Evolutionary conservation across 108 stramenopile genomes (phyloP), one percentile per base, ranked within the genome.

Genomic region (Aurantiochytrium sp.): DNA sequence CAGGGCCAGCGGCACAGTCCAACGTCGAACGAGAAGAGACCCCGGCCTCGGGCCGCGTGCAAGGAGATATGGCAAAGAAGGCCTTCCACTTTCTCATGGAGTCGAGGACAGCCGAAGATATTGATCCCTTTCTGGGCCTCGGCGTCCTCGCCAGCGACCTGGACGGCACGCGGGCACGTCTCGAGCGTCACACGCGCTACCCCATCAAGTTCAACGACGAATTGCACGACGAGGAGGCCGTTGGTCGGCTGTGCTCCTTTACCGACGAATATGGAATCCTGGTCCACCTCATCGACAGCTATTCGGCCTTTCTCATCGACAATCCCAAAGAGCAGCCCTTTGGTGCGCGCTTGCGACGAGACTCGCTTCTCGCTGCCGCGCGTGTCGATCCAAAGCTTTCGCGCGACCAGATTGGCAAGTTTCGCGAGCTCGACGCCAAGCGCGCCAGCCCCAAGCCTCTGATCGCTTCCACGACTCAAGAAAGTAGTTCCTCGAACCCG

Each of bases 101-200:
- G 17, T 6, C 39, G 12, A 81, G 32, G 45, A 22, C 42, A 6
- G 73, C 45, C 27, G 42, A 81, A 24, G 73, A 81, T 12, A 81
- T 81, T 81, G 73, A 81, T 24, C 73, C 73, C 21, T 81, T 81
- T 81, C 39, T 81, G 10, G 73, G 73, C 24, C n/a, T 81, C 17
- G 73, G 73, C 42, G 32, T 81, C 39, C 15, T 81, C 10, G 39
- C 12, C 3, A 41, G 30, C n/a, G 73, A 81, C 45, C 39, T 81
- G 10, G 39, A 48, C n/a, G 73, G 12, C 10, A 81, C 73, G 27
- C 42, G 39, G 12, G 21, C 73, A 39, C 39, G 45, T 12, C 73
- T 81, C 2, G 36, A 81, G 45, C 73, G 73, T 48, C 73, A 81
- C 73, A 41, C 45, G n/a, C 73, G 73, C 12, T 81, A 48, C 3